Evolutionary conservation across 2,329 filamentous ascomycete species (phyloP).

Genomic region (Tolypocladium guangdongense): DNA sequence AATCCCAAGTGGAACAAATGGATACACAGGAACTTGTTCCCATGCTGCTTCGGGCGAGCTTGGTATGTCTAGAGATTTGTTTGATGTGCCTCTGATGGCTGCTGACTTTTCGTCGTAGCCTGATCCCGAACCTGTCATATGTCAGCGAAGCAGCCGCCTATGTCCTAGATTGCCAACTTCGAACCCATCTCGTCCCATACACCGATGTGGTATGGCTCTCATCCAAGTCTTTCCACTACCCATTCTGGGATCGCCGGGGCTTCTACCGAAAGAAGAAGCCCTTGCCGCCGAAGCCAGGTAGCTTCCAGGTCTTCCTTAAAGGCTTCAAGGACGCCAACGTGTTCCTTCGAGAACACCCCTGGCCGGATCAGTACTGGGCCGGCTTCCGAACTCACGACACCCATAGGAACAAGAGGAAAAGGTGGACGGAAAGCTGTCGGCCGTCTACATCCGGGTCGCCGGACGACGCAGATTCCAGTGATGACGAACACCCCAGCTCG

Average conservation of each 20-base stretch:
- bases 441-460: conserved; percentile 40
- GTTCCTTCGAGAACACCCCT: conserved; percentile 88
- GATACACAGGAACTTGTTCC: conserved; percentile 96
- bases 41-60: conserved; percentile 90
- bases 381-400: conserved; percentile 60
- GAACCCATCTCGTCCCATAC: conserved; percentile 88
- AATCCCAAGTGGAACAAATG: conserved; percentile 99
- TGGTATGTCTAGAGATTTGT: conserved; percentile 41
- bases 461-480: conserved; percentile 54
- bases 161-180: conserved; percentile 80
- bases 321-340: conserved; percentile 96
- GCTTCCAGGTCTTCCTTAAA: conserved; percentile 94
- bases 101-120: conserved; percentile 25
- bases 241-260: conserved; percentile 88
- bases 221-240: conserved; percentile 96
- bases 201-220: conserved; percentile 91
- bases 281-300: conserved; percentile 81
- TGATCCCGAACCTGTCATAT: conserved; percentile 96
- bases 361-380: conserved; percentile 78
- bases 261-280: conserved; percentile 81
- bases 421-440: conserved; percentile 76
- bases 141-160: conserved; percentile 97
- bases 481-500: conserved; percentile 38
- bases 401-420: conserved; percentile 55
- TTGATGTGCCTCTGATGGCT: background rate